Evolutionary conservation across 176 grass and related monocot species (phyloP).

Genomic region (Aegilops sharonensis): DNA sequence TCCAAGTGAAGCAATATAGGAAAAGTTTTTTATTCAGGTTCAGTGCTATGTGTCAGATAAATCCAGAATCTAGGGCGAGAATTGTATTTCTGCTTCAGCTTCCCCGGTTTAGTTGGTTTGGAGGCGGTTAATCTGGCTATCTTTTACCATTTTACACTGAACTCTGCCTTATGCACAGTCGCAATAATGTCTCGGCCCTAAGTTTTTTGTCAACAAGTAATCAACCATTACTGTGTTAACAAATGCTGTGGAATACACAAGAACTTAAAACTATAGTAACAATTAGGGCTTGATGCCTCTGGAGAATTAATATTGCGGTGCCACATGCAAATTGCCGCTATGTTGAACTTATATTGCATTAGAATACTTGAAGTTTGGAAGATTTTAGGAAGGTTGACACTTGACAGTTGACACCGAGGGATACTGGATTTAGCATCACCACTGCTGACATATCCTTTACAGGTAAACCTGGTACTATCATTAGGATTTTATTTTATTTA

Average conservation of each 20-base stretch:
- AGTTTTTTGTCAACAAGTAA: neutral
- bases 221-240: neutral
- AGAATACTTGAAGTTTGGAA: neutral
- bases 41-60: neutral
- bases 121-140: neutral
- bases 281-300: neutral
- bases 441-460: neutral
- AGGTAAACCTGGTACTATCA: neutral
- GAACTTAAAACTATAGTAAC: neutral
- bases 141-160: neutral
- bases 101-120: too few species aligned
- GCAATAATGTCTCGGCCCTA: neutral
- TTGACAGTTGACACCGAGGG: too few species aligned
- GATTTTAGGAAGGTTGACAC: neutral
- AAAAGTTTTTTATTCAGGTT: neutral
- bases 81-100: too few species aligned
- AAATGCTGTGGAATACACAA: neutral
- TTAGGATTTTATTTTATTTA: neutral
- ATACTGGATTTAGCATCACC: neutral
- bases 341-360: neutral
- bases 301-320: neutral
- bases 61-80: neutral
- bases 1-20: neutral
- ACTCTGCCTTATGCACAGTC: neutral
- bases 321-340: neutral